Evolutionary conservation across 1,284 basidiomycete species (phyloP), one percentile per base, ranked within the genome.

Genomic region (Pseudozyma sp.): DNA sequence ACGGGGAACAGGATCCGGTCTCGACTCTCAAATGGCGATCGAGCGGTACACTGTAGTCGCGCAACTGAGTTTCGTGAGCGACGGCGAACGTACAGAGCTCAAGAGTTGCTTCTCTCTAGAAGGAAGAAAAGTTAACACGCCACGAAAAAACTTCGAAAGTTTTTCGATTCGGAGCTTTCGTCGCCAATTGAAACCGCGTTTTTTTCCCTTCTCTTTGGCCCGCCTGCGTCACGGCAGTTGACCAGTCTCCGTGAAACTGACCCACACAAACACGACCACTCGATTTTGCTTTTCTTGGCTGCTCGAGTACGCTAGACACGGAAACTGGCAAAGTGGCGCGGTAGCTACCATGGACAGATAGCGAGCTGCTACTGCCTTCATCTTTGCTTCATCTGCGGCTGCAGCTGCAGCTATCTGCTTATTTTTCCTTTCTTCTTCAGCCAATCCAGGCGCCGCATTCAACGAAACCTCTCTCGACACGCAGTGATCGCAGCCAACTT

Each of bases 311-410:
- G 37, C 29, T 40, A 43, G 49, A 54, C 39, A 13, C 30, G 31
- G 14, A 30, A 10, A 10, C 33, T 34, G 30, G 42, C 34, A 53
- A 52, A 51, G 9, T 7, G 33, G 51, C 46, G 48, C 40, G 17
- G 50, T 17, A 35, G 53, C 47, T 54, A 54, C 64, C 52, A 56
- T 62, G 19, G 17, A 24, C 8, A 42, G 11, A 42, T 2, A 13
- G 40, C 51, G 48, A 14, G 39, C 61, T 55, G 53, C 56, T 64
- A 56, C 67, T 64, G 67, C 67, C 67, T 69, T 30, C 67, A 69
- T 69, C 67, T 59, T 63, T 59, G 58, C 5, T 24, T 16, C 33
- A 40, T 51, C 24, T 19, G 17, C 49, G 39, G 29, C 39, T 17
- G 50, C 50, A 42, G 39, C 31, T 33, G 47, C 31, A 19, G 34